Conservation (phyloP, 495 filamentous ascomycete genomes). For the Astrothelium macrocarpum region DNA sequence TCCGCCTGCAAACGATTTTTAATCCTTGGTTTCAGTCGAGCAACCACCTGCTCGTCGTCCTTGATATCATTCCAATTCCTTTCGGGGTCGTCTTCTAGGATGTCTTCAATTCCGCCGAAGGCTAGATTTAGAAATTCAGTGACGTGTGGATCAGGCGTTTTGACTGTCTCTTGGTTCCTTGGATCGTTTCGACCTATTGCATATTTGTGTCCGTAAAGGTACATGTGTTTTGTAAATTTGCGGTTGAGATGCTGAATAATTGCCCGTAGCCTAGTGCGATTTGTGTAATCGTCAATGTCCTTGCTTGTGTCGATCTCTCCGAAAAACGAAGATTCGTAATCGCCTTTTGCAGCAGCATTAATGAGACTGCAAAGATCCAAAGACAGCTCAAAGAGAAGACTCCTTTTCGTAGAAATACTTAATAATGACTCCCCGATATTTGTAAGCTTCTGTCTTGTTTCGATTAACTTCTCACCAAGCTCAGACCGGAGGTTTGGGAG, state of each 20-base stretch:
- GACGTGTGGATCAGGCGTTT: not conserved
- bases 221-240: constrained; percentile 46
- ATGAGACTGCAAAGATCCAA: constrained; percentile 41
- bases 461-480: constrained; percentile 43
- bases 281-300: constrained; percentile 23
- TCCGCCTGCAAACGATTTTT: constrained; percentile 13
- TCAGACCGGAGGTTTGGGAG: constrained; percentile 41
- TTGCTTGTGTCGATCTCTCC: constrained; percentile 27
- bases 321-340: constrained; percentile 51
- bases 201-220: constrained; percentile 34
- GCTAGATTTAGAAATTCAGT: not conserved
- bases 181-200: not conserved
- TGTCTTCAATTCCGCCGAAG: not conserved
- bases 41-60: not conserved
- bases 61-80: not conserved
- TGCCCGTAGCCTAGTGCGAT: constrained; percentile 48
- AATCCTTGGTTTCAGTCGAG: constrained; percentile 4
- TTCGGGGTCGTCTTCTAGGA: not conserved
- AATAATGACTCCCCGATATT: constrained; percentile 41
- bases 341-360: constrained; percentile 45
- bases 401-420: constrained; percentile 40
- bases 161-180: not conserved
- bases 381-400: constrained; percentile 44
- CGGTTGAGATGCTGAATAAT: constrained; percentile 47
- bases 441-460: constrained; percentile 28